Evolutionary conservation across 768 basidiomycete species (phyloP).

Genomic region (Auriscalpium vulgare): DNA sequence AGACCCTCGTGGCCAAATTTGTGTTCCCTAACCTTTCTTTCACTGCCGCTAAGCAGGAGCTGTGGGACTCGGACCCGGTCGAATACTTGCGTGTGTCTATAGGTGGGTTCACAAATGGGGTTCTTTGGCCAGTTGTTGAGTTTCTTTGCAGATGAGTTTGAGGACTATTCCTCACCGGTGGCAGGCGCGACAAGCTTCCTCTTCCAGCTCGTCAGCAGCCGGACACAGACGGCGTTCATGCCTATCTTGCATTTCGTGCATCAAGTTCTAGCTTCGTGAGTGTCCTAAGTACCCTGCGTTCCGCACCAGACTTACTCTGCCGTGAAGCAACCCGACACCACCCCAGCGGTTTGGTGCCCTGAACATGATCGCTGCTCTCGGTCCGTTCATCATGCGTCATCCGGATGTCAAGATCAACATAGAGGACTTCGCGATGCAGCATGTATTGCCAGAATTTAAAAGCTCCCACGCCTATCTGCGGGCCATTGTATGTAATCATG

Average conservation of each 20-base stretch:
- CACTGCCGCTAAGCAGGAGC: conserved; percentile 51
- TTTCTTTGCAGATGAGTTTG: conserved; percentile 67
- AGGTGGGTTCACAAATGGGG: conserved; percentile 32
- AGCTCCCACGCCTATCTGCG: conserved; percentile 65
- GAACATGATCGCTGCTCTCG: conserved; percentile 72
- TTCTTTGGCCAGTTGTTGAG: neutral
- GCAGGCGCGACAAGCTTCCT: conserved; percentile 77
- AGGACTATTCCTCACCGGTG: conserved; percentile 68
- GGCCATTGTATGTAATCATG: conserved; percentile 50
- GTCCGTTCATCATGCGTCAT: conserved; percentile 76
- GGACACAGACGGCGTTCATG: conserved; percentile 77
- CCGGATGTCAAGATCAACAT: conserved; percentile 71
- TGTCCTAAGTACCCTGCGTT: conserved; percentile 7
- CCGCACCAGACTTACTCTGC: neutral
- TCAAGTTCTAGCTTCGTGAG: conserved; percentile 58
- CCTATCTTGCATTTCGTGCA: conserved; percentile 77
- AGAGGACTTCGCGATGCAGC: conserved; percentile 68
- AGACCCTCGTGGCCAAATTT: conserved; percentile 69
- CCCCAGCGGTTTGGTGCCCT: conserved; percentile 78
- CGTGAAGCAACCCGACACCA: conserved; percentile 38
- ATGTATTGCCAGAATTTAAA: conserved; percentile 68
- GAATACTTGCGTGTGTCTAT: conserved; percentile 74
- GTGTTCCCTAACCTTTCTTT: conserved; percentile 86
- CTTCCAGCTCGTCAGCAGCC: conserved; percentile 65
- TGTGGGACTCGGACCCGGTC: conserved; percentile 78